Evolutionary conservation across 768 basidiomycete genomes (phyloP), one percentile per base, ranked within the genome.

Genomic region (Pleurotus sapidus): DNA sequence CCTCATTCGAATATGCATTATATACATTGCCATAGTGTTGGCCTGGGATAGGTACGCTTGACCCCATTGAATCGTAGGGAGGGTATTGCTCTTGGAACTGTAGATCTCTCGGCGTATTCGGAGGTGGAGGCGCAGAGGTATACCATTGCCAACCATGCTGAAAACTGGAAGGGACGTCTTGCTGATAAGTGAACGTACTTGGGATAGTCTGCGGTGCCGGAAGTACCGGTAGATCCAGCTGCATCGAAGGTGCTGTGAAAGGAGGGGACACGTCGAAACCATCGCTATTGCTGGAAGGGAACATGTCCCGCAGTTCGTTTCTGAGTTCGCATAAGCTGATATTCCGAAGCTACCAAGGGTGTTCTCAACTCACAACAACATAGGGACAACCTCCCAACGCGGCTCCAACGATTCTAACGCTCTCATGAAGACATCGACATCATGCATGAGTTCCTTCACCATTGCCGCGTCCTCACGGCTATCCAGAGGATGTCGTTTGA

Each of bases 341-440:
- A 34, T 34, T 34, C 30, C 30, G 11, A 34, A 34, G 11, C 8
- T 11, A 11, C 8, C 9, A 11, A 34, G 11, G 4, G 11, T 0
- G 30, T 3, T 34, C 30, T 12, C n/a, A 9, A 66, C 77, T 63
- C 51, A 80, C 78, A 78, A 47, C 20, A 72, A 61, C 3, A 59
- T 54, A 1, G 59, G 50, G 14, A 63, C 64, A 62, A 64, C 67
- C n/a, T 76, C 59, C 79, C 79, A 76, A 25, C 70, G 67, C 14
- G 51, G 59, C 51, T 67, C 57, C 1, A 64, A 63, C 56, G 60
- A 65, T 67, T 81, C 73, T 24, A 87, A 70, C 6, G 75, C 70
- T 3, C 70, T 64, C 42, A 84, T 66, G 43, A 83, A 74, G n/a
- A 71, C 67, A 15, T 71, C 67, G 5, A 77, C 67, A 57, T 80